Evolutionary conservation across 495 filamentous ascomycete genomes (phyloP).

Genomic region (Penicillium fimorum): DNA sequence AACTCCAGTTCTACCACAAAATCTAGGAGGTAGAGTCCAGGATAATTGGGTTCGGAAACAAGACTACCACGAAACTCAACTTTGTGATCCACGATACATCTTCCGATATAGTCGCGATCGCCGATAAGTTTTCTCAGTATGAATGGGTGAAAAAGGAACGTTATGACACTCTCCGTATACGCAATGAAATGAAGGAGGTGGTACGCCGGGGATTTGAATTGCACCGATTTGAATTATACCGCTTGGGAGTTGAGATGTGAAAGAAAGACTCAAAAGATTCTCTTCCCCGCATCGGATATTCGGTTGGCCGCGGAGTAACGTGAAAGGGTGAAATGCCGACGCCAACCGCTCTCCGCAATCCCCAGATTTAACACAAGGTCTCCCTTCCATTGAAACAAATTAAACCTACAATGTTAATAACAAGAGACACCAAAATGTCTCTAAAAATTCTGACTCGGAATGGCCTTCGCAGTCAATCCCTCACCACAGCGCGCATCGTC

Average conservation of each 20-base stretch:
- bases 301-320: conserved; percentile 31
- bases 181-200: background rate
- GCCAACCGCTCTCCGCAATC: conserved; percentile 43
- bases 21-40: background rate
- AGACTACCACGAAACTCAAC: background rate
- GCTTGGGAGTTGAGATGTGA: no score
- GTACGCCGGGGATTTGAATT: background rate
- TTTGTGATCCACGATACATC: background rate
- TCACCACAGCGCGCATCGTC: conserved; percentile 1
- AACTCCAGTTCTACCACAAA: background rate
- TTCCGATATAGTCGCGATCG: background rate
- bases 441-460: conserved; percentile 19
- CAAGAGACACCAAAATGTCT: conserved; percentile 25
- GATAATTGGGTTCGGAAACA: background rate
- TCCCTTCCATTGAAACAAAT: background rate
- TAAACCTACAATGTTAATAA: conserved; percentile 1
- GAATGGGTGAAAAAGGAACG: background rate
- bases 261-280: background rate
- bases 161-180: background rate
- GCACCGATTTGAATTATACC: background rate
- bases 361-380: conserved; percentile 15
- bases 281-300: conserved; percentile 3
- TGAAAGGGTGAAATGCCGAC: conserved; percentile 20
- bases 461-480: background rate
- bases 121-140: background rate